Evolutionary conservation across 495 filamentous ascomycete genomes (phyloP), one percentile per base, ranked within the genome.

Genomic region (Hyphodiscus hymeniophilus): DNA sequence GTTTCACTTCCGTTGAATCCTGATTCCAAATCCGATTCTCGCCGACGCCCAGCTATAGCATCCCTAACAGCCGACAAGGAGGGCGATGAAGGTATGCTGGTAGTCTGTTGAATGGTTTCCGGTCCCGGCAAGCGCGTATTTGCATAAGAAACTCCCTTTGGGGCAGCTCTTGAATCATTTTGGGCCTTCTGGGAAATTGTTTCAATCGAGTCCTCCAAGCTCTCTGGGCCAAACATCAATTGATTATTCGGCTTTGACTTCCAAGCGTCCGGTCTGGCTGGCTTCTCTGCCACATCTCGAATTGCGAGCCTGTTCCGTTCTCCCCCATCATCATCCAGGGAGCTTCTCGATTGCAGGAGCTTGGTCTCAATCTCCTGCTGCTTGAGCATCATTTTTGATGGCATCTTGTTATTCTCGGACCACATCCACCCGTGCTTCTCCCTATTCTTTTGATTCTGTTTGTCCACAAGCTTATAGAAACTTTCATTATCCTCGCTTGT

Each of bases 401-500:
- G 89, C 21, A 96, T 75, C 65, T 94, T 94, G 62, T 97, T 96
- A 21, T 79, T 81, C 26, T 73, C 76, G 17, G 56, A 52, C 82
- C 87, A 94, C 40, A 95, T 70, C 84, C 90, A 98, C 0, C 80
- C 80, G 59, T 94, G 81, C 52, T 87, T 90, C 59, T 87, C 82
- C 11, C 82, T 78, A 32, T 74, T 75, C 62, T 89, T 90, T 21
- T 77, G 72, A 59, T 96, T 98, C 55, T 95, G 87, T 61, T 84
- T 88, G 66, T 98, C 92, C 11, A 98, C 68, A 1, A 97, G 71
- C 57, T 83, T 84, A 65, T 94, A 91, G 70, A 98, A 96, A 41
- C 82, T 87, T 57, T 95, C 91, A 59, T 97, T 96, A 63, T 98
- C 92, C 65, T 98, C 92, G 54, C 85, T 92, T 3, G 90, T 97